Evolutionary conservation across 2,329 filamentous ascomycete genomes (phyloP).

Genomic region (Fusarium albidum): DNA sequence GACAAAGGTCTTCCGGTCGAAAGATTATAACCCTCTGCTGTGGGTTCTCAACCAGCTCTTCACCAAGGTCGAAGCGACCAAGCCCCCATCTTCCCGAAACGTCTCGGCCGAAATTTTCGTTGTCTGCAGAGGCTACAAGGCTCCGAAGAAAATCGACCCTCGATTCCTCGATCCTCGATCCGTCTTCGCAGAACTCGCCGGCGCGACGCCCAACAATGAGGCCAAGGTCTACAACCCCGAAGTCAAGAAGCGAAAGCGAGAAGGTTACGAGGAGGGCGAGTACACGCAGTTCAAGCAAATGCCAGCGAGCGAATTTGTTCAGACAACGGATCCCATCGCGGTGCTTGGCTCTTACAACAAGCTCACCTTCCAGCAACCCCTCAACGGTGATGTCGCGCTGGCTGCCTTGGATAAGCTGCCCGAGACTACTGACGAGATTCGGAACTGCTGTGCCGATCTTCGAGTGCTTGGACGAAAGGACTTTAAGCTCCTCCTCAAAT

Average conservation of each 20-base stretch:
- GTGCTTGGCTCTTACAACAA: slow-evolving; percentile 88
- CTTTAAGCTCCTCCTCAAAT: slow-evolving; percentile 88
- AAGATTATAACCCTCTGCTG: slow-evolving; percentile 93
- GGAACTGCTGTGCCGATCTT: slow-evolving; percentile 80
- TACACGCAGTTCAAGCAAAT: slow-evolving; percentile 92
- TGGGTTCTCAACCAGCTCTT: slow-evolving; percentile 99
- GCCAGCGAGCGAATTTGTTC: slow-evolving; percentile 89
- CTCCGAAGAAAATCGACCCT: slow-evolving; percentile 91
- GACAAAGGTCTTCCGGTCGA: slow-evolving; percentile 96
- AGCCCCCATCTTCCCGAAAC: slow-evolving; percentile 93
- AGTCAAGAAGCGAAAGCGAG: slow-evolving; percentile 95
- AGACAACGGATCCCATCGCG: slow-evolving; percentile 90
- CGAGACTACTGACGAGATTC: slow-evolving; percentile 85
- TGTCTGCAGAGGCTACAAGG: slow-evolving; percentile 94
- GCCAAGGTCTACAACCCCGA: slow-evolving; percentile 98
- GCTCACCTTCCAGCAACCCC: slow-evolving; percentile 81
- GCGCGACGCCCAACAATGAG: slow-evolving; percentile 90
- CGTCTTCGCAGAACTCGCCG: slow-evolving; percentile 92
- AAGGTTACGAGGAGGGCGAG: slow-evolving; percentile 97
- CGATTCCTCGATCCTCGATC: slow-evolving; percentile 88
- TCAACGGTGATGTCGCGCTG: slow-evolving; percentile 84
- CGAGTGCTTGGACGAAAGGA: slow-evolving; percentile 94
- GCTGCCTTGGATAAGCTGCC: slow-evolving; percentile 86
- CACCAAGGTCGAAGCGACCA: slow-evolving; percentile 93
- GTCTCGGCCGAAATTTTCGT: slow-evolving; percentile 99